Percentiles rank a stretch among this genome's conserved stretches.
Evolutionary conservation across 805 yeast species (phyloP).

Genomic region (Monosporozyma unispora): DNA sequence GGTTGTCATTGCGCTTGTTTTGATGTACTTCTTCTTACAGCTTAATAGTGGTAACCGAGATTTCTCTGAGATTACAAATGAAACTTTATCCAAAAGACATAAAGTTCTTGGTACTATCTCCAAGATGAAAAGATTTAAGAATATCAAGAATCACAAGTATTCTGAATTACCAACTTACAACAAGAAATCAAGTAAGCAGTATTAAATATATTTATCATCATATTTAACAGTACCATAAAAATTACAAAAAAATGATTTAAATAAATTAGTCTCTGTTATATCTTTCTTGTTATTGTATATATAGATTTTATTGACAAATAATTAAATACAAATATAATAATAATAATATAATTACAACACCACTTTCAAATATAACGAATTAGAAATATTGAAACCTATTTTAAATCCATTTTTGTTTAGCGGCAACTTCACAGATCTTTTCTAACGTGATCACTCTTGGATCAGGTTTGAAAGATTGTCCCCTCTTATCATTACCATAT

Average conservation of each 20-base stretch:
- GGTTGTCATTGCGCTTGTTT: conserved; percentile 49
- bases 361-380: not conserved
- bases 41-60: conserved; percentile 50
- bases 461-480: conserved; percentile 23
- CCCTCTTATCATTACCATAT: not conserved
- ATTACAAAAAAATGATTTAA: not conserved
- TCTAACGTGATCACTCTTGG: conserved; percentile 31
- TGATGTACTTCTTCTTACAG: conserved; percentile 56
- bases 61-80: conserved; percentile 35
- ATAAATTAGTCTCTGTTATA: not conserved
- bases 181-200: conserved; percentile 20
- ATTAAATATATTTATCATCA: conserved; percentile 1
- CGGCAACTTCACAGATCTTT: conserved; percentile 31
- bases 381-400: not conserved
- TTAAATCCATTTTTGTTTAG: conserved; percentile 30
- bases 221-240: not conserved
- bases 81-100: conserved; percentile 30
- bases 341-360: not conserved
- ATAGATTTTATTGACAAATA: not conserved
- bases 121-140: conserved; percentile 24
- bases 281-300: not conserved
- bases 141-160: conserved; percentile 32
- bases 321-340: not conserved
- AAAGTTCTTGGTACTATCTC: conserved; percentile 35
- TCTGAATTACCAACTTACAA: conserved; percentile 35